phyloP scores from a whole-genome alignment of 1,139 yeast genomes.

The Candida tetrigidarum region DNA sequence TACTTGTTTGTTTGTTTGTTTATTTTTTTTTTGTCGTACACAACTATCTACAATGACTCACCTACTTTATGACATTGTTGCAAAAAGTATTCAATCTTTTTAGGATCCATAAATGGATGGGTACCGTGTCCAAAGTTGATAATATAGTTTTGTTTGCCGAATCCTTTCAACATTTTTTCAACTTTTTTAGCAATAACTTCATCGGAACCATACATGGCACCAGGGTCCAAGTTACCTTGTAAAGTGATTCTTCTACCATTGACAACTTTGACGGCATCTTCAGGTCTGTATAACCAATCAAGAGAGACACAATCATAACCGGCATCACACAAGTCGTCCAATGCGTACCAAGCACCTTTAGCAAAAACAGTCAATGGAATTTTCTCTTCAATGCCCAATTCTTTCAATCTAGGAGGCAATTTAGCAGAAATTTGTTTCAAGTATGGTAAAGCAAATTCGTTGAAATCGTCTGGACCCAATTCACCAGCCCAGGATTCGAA shows the following conservation, averaged over 20 bases:
- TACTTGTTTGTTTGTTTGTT: neutral
- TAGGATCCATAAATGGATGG: conserved; percentile 96
- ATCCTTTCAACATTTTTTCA: conserved; percentile 84
- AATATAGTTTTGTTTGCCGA: conserved; percentile 89
- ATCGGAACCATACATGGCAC: conserved; percentile 87
- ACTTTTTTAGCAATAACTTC: conserved; percentile 82
- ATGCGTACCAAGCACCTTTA: conserved; percentile 97
- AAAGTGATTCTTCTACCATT: conserved; percentile 77
- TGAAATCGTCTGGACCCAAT: conserved; percentile 86
- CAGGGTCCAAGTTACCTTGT: conserved; percentile 97
- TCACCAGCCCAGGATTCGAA: conserved; percentile 99
- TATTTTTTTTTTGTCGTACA: conserved; percentile 1
- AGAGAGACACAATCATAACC: conserved; percentile 88
- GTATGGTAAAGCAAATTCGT: conserved; percentile 88
- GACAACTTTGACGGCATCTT: conserved; percentile 79
- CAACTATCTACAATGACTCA: conserved; percentile 13
- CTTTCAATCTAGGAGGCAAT: conserved; percentile 70
- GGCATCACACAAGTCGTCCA: conserved; percentile 81
- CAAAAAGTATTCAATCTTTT: conserved; percentile 79
- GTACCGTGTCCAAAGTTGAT: conserved; percentile 98
- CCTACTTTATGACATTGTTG: conserved; percentile 89
- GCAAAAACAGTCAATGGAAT: conserved; percentile 93
- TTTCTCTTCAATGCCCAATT: conserved; percentile 69
- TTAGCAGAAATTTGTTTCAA: conserved; percentile 72
- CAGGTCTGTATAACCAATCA: conserved; percentile 91